Conservation (phyloP, 1,284 basidiomycete genomes). For the Tylopilus sp. region DNA sequence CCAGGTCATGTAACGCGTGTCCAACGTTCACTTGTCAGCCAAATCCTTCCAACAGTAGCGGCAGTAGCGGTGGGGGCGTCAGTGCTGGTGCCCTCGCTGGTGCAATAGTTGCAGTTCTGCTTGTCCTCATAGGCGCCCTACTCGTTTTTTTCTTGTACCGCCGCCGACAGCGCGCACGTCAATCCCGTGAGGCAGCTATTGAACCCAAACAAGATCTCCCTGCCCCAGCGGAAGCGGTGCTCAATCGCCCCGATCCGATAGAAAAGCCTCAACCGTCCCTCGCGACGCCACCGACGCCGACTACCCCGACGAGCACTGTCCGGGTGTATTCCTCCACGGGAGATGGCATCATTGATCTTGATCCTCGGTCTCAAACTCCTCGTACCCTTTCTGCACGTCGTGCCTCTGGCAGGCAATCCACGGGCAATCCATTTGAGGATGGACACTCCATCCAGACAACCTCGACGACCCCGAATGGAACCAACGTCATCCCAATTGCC, state of each 20-base stretch:
- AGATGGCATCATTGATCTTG: conserved; percentile 52
- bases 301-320: conserved; percentile 36
- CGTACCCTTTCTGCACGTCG: conserved; percentile 27
- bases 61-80: conserved; percentile 37
- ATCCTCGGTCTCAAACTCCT: conserved; percentile 45
- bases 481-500: conserved; percentile 81
- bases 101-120: conserved; percentile 57
- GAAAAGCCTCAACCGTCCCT: conserved; percentile 48
- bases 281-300: conserved; percentile 23
- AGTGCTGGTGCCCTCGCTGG: conserved; percentile 71
- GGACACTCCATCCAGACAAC: conserved; percentile 70
- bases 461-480: conserved; percentile 62
- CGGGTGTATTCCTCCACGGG: conserved; percentile 45
- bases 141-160: conserved; percentile 61
- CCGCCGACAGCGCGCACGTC: conserved; percentile 39
- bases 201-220: conserved; percentile 59
- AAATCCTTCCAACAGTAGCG: conserved; percentile 9
- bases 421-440: conserved; percentile 71
- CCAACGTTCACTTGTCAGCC: conserved; percentile 35
- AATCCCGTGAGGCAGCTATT: conserved; percentile 23
- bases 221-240: conserved; percentile 67
- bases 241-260: conserved; percentile 70
- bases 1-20: conserved; percentile 57
- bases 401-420: conserved; percentile 19
- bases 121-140: conserved; percentile 52